These are phyloP conservation scores for Yarrowia sp. DNA, from an alignment of 805 yeast genomes.

Conservation along the genomic window DNA sequence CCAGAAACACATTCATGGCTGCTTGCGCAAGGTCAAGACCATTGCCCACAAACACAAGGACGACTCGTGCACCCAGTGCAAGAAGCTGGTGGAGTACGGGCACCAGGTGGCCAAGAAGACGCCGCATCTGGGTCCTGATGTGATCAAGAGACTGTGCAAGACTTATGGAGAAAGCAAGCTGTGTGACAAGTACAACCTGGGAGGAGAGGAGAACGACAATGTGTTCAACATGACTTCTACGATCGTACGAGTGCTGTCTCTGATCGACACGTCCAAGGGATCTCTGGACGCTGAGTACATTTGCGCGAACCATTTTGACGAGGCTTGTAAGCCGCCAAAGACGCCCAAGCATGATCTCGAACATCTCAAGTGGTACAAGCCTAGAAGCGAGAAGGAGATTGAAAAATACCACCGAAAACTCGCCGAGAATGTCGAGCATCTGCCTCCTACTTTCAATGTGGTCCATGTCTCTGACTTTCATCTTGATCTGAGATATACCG, in stretches of 20 bases:
- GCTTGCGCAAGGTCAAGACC: constrained; percentile 6
- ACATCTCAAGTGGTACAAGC: constrained; percentile 15
- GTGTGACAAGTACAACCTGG: constrained; percentile 22
- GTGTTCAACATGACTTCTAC: constrained; percentile 24
- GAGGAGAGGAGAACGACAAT: constrained; percentile 10
- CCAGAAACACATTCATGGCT: constrained; percentile 9
- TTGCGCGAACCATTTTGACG: constrained; percentile 21
- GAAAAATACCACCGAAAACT: neutral
- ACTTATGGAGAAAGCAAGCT: neutral
- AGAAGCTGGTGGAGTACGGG: constrained; percentile 22
- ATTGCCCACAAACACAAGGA: constrained; percentile 21
- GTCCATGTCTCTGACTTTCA: constrained; percentile 69
- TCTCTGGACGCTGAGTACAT: constrained; percentile 20
- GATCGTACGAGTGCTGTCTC: neutral
- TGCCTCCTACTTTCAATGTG: constrained; percentile 49
- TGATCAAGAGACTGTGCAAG: constrained; percentile 10
- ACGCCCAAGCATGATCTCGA: constrained; percentile 19
- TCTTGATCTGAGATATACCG: constrained; percentile 50
- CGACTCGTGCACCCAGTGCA: constrained; percentile 25
- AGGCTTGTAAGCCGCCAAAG: constrained; percentile 4
- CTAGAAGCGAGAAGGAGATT: neutral
- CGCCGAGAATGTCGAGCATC: neutral
- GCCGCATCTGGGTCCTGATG: constrained; percentile 19
- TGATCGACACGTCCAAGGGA: constrained; percentile 11
- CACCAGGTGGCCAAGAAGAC: constrained; percentile 12